Base-by-base conservation (phyloP, 805 yeast species). In the Kluyveromyces wickerhamii region DNA sequence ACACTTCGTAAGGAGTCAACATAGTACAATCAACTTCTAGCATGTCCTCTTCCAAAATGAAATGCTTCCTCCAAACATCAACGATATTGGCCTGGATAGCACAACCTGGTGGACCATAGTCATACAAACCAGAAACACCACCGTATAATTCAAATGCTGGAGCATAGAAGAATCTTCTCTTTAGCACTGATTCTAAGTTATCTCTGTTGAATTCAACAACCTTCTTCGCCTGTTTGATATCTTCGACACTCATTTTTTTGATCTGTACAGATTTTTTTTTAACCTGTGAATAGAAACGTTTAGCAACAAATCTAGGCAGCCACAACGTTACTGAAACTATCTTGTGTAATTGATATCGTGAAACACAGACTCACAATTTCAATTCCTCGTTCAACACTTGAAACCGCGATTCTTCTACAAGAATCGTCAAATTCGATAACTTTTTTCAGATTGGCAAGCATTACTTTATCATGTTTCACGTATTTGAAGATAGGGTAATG, bases 61-160 rank as follows among this genome's bases (percentile, higher is more conserved):
- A 92, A 65, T 92, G 99, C 62, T 88, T 89, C 70, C 97, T 82
- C 98, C 98, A 92, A 32, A 75, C 72, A 56, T 94, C 99, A 42
- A 92, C 69, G 43, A 92, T 72, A 62, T 92, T 89, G 52, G 96
- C 95, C 69, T 89, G 97, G 65, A 92, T 75, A 9, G 97, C 94
- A 69, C 97, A 89, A 43, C 98, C 98, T 60, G 98, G 96, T 44
- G 99, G 99, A 67, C 99, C 99, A 59, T 88, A 92, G 62, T 92
- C 99, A 62, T 85, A 92, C 39, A 92, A 71, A 47, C 99, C 99
- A 32, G 96, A 84, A 29, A 92, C 97, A 62, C 98, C 98, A 49
- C 98, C 98, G 61, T 92, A 92, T 44, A 89, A 76, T 59, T 92
- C 98, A 54, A 92, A 92, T 22, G 97, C 79, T 45, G 99, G 99